These are phyloP conservation scores for Monilinia vaccinii-corymbosi DNA, from an alignment of 2,329 filamentous ascomycete species.

Conservation along the genomic window DNA sequence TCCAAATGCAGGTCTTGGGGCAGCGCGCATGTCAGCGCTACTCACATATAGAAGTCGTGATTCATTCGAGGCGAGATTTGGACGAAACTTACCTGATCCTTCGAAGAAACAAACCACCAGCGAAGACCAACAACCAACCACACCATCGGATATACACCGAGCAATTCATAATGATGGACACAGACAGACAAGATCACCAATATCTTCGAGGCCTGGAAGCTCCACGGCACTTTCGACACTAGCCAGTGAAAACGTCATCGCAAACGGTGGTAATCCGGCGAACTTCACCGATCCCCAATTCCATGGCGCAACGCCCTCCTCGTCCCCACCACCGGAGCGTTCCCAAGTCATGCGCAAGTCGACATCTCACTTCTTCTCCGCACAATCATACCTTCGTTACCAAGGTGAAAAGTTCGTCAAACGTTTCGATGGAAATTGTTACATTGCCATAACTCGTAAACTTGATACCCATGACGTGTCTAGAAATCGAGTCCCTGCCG, in stretches of 20 bases:
- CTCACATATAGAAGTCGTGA: slow-evolving; percentile 94
- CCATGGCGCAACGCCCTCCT: slow-evolving; percentile 48
- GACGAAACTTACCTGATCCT: slow-evolving; percentile 82
- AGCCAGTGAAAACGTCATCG: slow-evolving; percentile 12
- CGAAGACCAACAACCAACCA: slow-evolving; percentile 49
- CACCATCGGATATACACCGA: slow-evolving; percentile 56
- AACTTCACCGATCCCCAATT: slow-evolving; percentile 59
- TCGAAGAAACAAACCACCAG: slow-evolving; percentile 77
- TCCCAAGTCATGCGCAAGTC: slow-evolving; percentile 28
- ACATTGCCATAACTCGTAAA: slow-evolving; percentile 97
- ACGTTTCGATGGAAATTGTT: slow-evolving; percentile 96
- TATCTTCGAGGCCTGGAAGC: slow-evolving; percentile 37
- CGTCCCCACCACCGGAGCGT: slow-evolving; percentile 35
- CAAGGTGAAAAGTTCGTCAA: slow-evolving; percentile 95
- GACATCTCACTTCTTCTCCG: slow-evolving; percentile 87
- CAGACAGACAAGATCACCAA: slow-evolving; percentile 45
- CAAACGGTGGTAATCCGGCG: slow-evolving; percentile 24
- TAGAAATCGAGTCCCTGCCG: slow-evolving; percentile 50
- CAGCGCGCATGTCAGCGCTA: slow-evolving; percentile 92
- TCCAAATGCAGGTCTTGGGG: slow-evolving; percentile 76
- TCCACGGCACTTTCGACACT: slow-evolving; percentile 15
- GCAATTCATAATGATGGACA: slow-evolving; percentile 79
- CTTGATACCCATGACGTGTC: slow-evolving; percentile 95
- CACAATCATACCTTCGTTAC: slow-evolving; percentile 94
- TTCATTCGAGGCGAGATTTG: slow-evolving; percentile 93